Conservation (phyloP, 352 stramenopile species). For the Phytophthora capsici region DNA sequence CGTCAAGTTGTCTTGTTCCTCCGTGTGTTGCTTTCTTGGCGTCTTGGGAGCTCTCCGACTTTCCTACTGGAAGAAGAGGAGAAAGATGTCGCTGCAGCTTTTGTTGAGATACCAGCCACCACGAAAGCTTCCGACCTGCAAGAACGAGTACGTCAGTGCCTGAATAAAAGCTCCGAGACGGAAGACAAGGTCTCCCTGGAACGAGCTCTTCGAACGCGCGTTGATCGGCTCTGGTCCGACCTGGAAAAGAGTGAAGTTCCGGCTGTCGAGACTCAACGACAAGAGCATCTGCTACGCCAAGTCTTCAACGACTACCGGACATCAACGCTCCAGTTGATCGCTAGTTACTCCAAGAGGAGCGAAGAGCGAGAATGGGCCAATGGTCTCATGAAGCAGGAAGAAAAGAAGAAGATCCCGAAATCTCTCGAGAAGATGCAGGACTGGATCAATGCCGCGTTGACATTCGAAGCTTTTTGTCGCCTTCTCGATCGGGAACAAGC, state of each 20-base stretch:
- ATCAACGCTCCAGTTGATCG: constrained; percentile 38
- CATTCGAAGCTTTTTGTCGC: constrained; percentile 33
- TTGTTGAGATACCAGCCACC: neutral
- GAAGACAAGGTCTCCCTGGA: constrained; percentile 33
- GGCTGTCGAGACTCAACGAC: constrained; percentile 25
- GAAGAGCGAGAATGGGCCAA: constrained; percentile 44
- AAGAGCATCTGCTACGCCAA: constrained; percentile 20
- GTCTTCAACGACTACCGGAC: constrained; percentile 40
- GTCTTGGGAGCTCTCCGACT: constrained; percentile 18
- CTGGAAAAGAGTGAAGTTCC: constrained; percentile 33
- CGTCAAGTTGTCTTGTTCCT: constrained; percentile 46
- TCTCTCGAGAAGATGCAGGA: constrained; percentile 31
- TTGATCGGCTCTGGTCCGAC: constrained; percentile 39
- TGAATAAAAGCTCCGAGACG: constrained; percentile 17
- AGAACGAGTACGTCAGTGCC: constrained; percentile 28
- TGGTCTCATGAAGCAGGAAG: constrained; percentile 6
- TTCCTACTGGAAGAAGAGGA: constrained; percentile 33
- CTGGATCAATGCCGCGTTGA: constrained; percentile 39
- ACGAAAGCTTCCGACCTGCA: constrained; percentile 18
- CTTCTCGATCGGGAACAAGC: constrained; percentile 36
- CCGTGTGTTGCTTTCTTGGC: constrained; percentile 49
- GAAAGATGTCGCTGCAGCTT: constrained; percentile 22
- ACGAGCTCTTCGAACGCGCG: constrained; percentile 15
- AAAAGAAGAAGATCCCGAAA: constrained; percentile 14
- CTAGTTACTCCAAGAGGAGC: constrained; percentile 29